Percentiles rank a stretch among this genome's conserved stretches.
These are phyloP conservation scores for Geranium brycei DNA, from an alignment of 345 rosid genomes.

Conservation along the genomic window DNA sequence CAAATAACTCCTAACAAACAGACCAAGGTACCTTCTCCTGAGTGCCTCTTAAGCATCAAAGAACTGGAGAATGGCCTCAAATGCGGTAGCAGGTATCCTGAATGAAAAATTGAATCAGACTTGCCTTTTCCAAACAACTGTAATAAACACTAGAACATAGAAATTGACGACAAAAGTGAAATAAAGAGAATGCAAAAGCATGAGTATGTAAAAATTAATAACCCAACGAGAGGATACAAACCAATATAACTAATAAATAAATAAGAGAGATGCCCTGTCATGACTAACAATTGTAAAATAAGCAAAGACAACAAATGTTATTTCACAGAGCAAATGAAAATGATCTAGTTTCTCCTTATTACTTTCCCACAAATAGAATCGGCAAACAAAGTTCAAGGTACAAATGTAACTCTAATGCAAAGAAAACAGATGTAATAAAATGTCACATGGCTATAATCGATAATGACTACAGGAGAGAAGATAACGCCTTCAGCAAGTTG, in stretches of 20 bases:
- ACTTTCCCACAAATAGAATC: slow-evolving; percentile 13
- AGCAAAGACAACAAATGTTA: slow-evolving; percentile 1
- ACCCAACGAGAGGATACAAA: not conserved
- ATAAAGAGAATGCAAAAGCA: not conserved
- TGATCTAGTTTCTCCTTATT: slow-evolving; percentile 7
- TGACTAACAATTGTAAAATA: slow-evolving; percentile 9
- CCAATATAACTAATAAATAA: slow-evolving; percentile 1
- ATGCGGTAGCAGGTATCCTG: slow-evolving; percentile 73
- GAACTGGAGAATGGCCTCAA: slow-evolving; percentile 70
- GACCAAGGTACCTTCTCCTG: slow-evolving; percentile 98
- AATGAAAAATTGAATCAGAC: slow-evolving; percentile 73
- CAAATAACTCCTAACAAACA: slow-evolving; percentile 46
- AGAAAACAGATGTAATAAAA: slow-evolving; percentile 17
- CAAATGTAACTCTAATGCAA: slow-evolving; percentile 7
- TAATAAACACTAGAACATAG: slow-evolving; percentile 6
- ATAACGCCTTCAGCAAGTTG: slow-evolving; percentile 72
- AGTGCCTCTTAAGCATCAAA: slow-evolving; percentile 71
- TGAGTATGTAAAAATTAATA: not conserved
- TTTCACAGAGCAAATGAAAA: slow-evolving; percentile 10
- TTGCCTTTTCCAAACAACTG: slow-evolving; percentile 24
- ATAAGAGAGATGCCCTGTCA: slow-evolving; percentile 11
- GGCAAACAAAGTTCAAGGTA: slow-evolving; percentile 14
- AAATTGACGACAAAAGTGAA: slow-evolving; percentile 1
- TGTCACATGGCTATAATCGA: slow-evolving; percentile 36
- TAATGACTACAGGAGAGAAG: slow-evolving; percentile 35